Evolutionary conservation across 169 alveolate genomes (phyloP).

Genomic region (Babesia sp.): DNA sequence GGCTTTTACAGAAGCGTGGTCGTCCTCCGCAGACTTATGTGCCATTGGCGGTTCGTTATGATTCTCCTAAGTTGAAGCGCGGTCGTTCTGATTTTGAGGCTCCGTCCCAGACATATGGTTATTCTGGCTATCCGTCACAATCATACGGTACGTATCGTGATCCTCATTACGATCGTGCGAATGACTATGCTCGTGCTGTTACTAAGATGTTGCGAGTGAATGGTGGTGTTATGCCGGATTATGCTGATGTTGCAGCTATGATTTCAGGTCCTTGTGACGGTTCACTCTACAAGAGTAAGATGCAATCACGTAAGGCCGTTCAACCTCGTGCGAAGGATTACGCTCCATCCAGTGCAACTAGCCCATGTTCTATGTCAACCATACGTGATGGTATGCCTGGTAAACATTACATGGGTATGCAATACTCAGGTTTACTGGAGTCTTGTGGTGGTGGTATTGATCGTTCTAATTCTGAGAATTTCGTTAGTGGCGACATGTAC

Average conservation of each 20-base stretch:
- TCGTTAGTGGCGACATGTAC: neutral
- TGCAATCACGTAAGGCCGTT: neutral
- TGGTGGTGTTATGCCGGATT: neutral
- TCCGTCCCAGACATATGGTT: neutral
- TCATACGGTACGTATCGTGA: neutral
- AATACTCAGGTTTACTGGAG: neutral
- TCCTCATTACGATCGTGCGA: neutral
- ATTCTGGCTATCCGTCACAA: neutral
- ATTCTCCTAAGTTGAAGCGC: neutral
- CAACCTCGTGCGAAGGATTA: constrained; percentile 3
- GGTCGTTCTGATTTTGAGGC: constrained; percentile 3
- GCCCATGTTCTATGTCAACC: neutral
- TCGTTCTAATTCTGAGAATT: neutral
- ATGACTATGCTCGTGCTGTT: neutral
- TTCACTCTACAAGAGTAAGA: constrained; percentile 7
- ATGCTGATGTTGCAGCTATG: constrained; percentile 23
- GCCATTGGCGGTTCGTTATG: constrained; percentile 41
- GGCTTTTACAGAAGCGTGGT: constrained; percentile 40
- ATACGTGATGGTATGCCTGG: neutral
- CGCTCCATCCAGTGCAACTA: neutral
- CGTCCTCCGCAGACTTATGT: constrained; percentile 26
- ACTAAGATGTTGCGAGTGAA: neutral
- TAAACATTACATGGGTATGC: neutral
- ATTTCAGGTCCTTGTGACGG: constrained; percentile 1
- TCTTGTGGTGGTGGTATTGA: neutral